phyloP scores from a whole-genome alignment of 495 filamentous ascomycete species.

The Penicillium taxi region DNA sequence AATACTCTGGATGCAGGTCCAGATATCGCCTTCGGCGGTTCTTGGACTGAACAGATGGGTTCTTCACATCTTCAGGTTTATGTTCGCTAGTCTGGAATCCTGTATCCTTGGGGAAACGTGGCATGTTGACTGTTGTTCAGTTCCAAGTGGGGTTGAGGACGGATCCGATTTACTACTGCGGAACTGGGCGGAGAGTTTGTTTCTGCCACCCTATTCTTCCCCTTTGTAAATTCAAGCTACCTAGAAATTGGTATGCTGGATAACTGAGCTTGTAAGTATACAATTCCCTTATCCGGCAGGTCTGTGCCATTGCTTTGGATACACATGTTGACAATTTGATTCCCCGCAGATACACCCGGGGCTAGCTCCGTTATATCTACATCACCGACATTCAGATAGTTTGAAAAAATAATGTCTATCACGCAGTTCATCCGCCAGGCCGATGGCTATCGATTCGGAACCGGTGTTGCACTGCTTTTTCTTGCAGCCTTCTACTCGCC shows the following conservation, averaged over 20 bases:
- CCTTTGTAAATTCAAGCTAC: constrained; percentile 10
- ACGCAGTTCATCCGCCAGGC: constrained; percentile 20
- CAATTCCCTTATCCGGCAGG: background rate
- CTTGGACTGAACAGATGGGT: constrained; percentile 39
- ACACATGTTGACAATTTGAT: background rate
- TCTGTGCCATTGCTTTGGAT: background rate
- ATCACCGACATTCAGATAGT: constrained; percentile 6
- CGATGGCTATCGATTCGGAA: constrained; percentile 23
- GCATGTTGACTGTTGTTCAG: constrained; percentile 27
- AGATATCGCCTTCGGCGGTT: constrained; percentile 60
- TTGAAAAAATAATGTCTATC: constrained; percentile 22
- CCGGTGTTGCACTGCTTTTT: constrained; percentile 45
- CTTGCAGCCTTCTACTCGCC: constrained; percentile 68
- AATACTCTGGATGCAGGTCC: constrained; percentile 57
- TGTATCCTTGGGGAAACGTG: constrained; percentile 31
- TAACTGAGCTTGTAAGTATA: constrained; percentile 17
- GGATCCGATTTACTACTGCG: too few species aligned
- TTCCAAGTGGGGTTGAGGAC: too few species aligned
- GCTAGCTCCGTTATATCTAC: constrained; percentile 1
- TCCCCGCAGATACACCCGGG: constrained; percentile 6
- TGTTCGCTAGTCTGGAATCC: constrained; percentile 13
- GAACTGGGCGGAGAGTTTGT: constrained; percentile 22
- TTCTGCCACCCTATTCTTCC: constrained; percentile 14
- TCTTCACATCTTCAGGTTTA: constrained; percentile 4
- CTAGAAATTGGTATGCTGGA: constrained; percentile 10